Conservation (phyloP, 2,329 filamentous ascomycete species). For the Eutypa lata region DNA sequence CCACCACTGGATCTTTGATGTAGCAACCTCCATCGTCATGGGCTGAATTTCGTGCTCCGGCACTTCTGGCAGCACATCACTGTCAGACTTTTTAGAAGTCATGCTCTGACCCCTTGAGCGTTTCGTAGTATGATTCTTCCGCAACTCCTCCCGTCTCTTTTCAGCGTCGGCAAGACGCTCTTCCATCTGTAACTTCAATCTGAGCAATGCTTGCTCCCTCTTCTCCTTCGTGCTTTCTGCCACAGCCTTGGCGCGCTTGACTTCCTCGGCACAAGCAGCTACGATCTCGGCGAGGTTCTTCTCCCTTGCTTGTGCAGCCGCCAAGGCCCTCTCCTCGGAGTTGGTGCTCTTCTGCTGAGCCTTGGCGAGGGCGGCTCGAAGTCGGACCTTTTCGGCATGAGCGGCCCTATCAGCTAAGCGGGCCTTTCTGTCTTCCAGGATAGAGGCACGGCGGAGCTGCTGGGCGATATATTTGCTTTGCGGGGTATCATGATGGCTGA, state of each 20-base stretch:
- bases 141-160: constrained; percentile 63
- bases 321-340: constrained; percentile 73
- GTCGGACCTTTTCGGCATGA: constrained; percentile 78
- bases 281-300: constrained; percentile 80
- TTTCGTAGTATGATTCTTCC: constrained; percentile 50
- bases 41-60: constrained; percentile 43
- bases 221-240: constrained; percentile 79
- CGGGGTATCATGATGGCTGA: constrained; percentile 48
- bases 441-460: constrained; percentile 74
- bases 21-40: constrained; percentile 61
- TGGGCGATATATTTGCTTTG: constrained; percentile 78
- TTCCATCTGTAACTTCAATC: constrained; percentile 71
- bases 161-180: constrained; percentile 77
- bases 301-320: constrained; percentile 74
- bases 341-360: constrained; percentile 61
- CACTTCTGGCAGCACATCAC: constrained; percentile 40
- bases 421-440: constrained; percentile 77
- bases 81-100: constrained; percentile 32
- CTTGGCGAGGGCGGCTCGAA: constrained; percentile 72
- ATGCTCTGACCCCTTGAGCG: constrained; percentile 53
- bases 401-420: constrained; percentile 76
- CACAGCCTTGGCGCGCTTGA: constrained; percentile 77
- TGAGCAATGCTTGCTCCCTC: constrained; percentile 69
- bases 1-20: constrained; percentile 63
- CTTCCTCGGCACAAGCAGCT: constrained; percentile 77